Evolutionary conservation across 176 grass and related monocot genomes (phyloP).

Genomic region (Oryza longistaminata): DNA sequence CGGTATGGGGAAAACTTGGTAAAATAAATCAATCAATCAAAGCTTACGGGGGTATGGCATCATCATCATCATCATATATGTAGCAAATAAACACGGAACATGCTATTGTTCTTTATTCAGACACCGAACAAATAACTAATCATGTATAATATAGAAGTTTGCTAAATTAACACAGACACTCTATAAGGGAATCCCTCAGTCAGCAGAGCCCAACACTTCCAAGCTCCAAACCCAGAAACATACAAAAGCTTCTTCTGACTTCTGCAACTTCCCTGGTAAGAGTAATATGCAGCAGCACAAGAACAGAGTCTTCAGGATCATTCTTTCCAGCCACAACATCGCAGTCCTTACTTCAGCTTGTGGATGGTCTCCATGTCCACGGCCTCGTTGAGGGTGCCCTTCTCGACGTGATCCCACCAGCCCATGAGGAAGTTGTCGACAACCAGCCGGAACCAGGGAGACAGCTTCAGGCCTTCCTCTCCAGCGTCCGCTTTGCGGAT

Average conservation of each 20-base stretch:
- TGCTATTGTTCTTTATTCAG: background rate
- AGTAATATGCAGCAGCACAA: background rate
- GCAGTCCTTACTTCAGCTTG: slow-evolving; percentile 56
- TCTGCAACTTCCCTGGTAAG: background rate
- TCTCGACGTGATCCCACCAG: slow-evolving; percentile 92
- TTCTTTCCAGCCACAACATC: background rate
- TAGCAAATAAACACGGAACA: background rate
- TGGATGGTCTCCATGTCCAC: slow-evolving; percentile 95
- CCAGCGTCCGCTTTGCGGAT: slow-evolving; percentile 67
- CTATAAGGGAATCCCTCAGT: background rate
- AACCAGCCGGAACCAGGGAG: slow-evolving; percentile 88
- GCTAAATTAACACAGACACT: background rate
- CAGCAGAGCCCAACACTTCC: background rate
- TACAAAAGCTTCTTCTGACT: background rate
- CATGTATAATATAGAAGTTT: background rate
- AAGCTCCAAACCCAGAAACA: background rate
- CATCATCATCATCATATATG: background rate
- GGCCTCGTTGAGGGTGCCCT: slow-evolving; percentile 60
- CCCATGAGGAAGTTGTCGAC: slow-evolving; percentile 88
- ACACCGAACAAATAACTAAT: background rate
- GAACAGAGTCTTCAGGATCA: background rate
- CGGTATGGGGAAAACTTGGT: background rate
- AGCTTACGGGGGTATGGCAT: background rate
- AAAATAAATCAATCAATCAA: background rate
- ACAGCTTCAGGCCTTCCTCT: slow-evolving; percentile 77